phyloP scores from a whole-genome alignment of 2,329 filamentous ascomycete genomes.

The Monilinia aucupariae region DNA sequence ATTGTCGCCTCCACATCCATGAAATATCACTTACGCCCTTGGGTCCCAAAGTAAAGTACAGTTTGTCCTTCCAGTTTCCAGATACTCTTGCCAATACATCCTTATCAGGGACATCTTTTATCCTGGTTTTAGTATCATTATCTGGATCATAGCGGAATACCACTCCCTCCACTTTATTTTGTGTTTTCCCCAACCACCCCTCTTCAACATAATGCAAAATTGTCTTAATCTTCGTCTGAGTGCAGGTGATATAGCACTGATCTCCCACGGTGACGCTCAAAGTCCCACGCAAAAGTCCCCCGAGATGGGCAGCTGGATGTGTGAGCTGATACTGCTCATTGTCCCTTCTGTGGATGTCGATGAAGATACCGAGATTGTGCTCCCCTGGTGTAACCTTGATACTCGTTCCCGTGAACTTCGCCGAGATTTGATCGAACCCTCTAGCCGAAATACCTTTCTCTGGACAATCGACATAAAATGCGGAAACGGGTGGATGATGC shows the following conservation, averaged over 20 bases:
- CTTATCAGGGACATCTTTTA: constrained; percentile 81
- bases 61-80: constrained; percentile 77
- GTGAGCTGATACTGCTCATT: constrained; percentile 93
- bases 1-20: constrained; percentile 26
- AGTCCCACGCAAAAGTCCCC: constrained; percentile 80
- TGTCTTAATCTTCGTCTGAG: constrained; percentile 83
- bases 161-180: constrained; percentile 86
- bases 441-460: constrained; percentile 82
- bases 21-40: constrained; percentile 47
- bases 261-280: constrained; percentile 88
- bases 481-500: constrained; percentile 94
- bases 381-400: constrained; percentile 86
- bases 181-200: constrained; percentile 85
- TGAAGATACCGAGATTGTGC: constrained; percentile 94
- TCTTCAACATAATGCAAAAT: constrained; percentile 93
- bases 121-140: constrained; percentile 71
- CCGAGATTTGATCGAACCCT: constrained; percentile 92
- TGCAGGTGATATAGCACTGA: constrained; percentile 79
- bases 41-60: constrained; percentile 55
- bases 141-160: constrained; percentile 86
- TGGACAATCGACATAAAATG: constrained; percentile 88
- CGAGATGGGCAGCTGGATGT: constrained; percentile 88
- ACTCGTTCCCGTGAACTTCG: constrained; percentile 95
- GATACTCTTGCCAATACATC: constrained; percentile 78
- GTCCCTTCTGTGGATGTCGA: constrained; percentile 71